phyloP scores from a whole-genome alignment of 805 yeast species.

The Pichia occidentalis region DNA sequence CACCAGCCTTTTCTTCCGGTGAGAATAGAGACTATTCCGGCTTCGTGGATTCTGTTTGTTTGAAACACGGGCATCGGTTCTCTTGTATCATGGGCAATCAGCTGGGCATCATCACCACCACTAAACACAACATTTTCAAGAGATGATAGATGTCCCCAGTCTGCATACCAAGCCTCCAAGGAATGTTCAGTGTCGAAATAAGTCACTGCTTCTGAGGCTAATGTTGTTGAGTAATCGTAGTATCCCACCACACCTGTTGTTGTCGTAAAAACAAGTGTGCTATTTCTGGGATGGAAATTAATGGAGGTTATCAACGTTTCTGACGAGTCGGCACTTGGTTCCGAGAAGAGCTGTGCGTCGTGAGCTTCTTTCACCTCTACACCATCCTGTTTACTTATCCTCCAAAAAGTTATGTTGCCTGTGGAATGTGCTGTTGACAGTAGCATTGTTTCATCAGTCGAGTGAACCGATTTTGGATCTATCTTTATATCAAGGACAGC shows the following conservation, averaged over 20 bases:
- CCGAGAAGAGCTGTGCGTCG: constrained; percentile 42
- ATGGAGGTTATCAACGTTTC: constrained; percentile 55
- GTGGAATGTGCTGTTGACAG: constrained; percentile 72
- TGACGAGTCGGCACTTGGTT: constrained; percentile 18
- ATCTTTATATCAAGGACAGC: constrained; percentile 78
- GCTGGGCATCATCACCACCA: constrained; percentile 84
- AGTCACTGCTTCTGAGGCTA: constrained; percentile 9
- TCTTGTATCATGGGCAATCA: constrained; percentile 69
- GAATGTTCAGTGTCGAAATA: constrained; percentile 42
- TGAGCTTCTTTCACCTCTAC: constrained; percentile 20
- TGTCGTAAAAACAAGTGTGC: constrained; percentile 46
- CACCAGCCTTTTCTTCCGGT: constrained; percentile 42
- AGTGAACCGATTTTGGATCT: constrained; percentile 33
- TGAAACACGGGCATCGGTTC: constrained; percentile 32
- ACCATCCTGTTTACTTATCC: constrained; percentile 20
- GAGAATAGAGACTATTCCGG: constrained; percentile 85
- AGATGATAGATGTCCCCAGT: constrained; percentile 52
- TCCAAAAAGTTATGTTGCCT: constrained; percentile 69
- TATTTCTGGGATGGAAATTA: constrained; percentile 43
- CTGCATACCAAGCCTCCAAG: constrained; percentile 86
- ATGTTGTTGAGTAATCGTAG: constrained; percentile 12
- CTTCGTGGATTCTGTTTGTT: constrained; percentile 61
- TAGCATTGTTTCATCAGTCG: constrained; percentile 32
- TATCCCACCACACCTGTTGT: constrained; percentile 58
- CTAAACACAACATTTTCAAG: constrained; percentile 57